Conservation (phyloP, 2,329 filamentous ascomycete species). For the Claviceps sp. region DNA sequence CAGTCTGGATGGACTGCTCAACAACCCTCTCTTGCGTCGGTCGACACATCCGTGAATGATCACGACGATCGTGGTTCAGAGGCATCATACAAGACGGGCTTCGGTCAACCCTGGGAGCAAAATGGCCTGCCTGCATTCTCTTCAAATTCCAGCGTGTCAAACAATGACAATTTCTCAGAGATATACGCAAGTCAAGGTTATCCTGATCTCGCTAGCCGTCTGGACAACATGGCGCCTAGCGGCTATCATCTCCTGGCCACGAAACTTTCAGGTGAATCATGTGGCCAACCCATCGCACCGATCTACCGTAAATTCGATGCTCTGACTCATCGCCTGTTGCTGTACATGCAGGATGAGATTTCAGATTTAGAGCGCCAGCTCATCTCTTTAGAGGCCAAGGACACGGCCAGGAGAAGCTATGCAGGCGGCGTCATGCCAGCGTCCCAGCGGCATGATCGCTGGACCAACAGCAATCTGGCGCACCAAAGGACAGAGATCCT, state of each 20-base stretch:
- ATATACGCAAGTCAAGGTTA: not conserved
- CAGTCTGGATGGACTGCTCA: slow-evolving; percentile 1
- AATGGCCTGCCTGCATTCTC: not conserved
- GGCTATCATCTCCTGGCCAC: slow-evolving; percentile 53
- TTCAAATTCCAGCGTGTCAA: slow-evolving; percentile 1
- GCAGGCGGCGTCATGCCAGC: slow-evolving; percentile 37
- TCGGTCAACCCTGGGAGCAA: slow-evolving; percentile 1
- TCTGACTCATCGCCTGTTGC: slow-evolving; percentile 67
- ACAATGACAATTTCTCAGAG: slow-evolving; percentile 2
- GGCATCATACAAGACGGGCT: not conserved
- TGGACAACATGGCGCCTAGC: slow-evolving; percentile 21
- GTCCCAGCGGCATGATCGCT: slow-evolving; percentile 43
- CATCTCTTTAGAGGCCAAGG: slow-evolving; percentile 48
- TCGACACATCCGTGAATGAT: not conserved
- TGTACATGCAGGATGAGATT: slow-evolving; percentile 79
- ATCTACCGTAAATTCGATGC: slow-evolving; percentile 75
- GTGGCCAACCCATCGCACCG: slow-evolving; percentile 30
- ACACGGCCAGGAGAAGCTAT: slow-evolving; percentile 33
- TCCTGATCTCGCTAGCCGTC: not conserved
- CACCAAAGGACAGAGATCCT: slow-evolving; percentile 48
- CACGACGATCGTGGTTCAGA: not conserved
- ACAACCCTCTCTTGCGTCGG: not conserved
- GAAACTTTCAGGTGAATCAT: slow-evolving; percentile 25
- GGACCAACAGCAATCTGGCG: slow-evolving; percentile 42
- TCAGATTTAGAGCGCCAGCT: slow-evolving; percentile 69